Percentiles rank a stretch among this genome's conserved stretches.
Evolutionary conservation across 805 yeast genomes (phyloP).

Genomic region (Starmera quercuum): DNA sequence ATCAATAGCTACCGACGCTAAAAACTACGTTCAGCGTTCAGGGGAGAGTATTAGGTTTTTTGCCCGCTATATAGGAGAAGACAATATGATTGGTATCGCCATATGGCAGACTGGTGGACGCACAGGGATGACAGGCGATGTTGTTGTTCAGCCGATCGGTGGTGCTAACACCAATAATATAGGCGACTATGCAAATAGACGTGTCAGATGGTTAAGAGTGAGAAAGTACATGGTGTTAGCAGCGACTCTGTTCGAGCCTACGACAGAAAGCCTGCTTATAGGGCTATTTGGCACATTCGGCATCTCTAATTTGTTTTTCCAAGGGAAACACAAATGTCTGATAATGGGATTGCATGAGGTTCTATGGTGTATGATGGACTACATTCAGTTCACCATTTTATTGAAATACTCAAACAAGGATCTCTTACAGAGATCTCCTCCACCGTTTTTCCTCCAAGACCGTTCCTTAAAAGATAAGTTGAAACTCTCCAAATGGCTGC

Average conservation of each 20-base stretch:
- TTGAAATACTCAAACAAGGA: conserved; percentile 21
- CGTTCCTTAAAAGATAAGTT: conserved; percentile 15
- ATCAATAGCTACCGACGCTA: conserved; percentile 27
- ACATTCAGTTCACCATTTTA: conserved; percentile 44
- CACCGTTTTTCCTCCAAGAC: conserved; percentile 24
- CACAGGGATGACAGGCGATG: conserved; percentile 73
- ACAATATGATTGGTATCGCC: conserved; percentile 85
- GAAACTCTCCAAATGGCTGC: conserved; percentile 17
- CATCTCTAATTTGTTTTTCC: conserved; percentile 36
- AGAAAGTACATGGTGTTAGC: conserved; percentile 80
- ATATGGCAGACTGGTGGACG: conserved; percentile 68
- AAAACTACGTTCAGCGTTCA: conserved; percentile 16
- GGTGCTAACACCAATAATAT: conserved; percentile 30
- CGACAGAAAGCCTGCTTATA: conserved; percentile 68
- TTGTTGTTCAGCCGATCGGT: conserved; percentile 66
- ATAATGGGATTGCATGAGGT: conserved; percentile 46
- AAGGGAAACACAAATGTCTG: conserved; percentile 23
- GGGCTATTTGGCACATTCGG: conserved; percentile 63
- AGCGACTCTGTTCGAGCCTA: conserved; percentile 81
- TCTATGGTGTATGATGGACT: conserved; percentile 63
- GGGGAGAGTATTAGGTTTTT: conserved; percentile 58
- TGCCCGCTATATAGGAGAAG: conserved; percentile 82
- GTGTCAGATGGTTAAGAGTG: conserved; percentile 82
- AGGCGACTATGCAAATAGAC: conserved; percentile 52
- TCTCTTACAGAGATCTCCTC: conserved; percentile 4